Conservation (phyloP, 2,329 filamentous ascomycete genomes). For the Epichloe gansuensis region DNA sequence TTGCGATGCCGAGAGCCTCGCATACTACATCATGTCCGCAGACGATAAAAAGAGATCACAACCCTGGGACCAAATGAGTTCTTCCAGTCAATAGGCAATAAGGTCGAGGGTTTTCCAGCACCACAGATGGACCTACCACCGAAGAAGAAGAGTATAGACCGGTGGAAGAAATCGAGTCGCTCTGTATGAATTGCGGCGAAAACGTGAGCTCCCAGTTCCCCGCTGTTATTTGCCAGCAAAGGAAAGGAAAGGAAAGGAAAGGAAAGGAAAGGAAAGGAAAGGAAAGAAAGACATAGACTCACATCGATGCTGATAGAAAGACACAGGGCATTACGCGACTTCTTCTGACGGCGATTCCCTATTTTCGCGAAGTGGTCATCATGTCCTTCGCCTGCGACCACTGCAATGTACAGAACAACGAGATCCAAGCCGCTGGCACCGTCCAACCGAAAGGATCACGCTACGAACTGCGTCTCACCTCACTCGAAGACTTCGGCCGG, state of each 20-base stretch:
- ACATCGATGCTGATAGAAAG: not conserved
- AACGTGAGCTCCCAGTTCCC: slow-evolving; percentile 42
- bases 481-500: slow-evolving; percentile 62
- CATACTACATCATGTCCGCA: slow-evolving; percentile 26
- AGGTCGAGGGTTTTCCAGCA: slow-evolving; percentile 38
- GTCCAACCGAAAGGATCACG: slow-evolving; percentile 82
- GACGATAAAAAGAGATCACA: slow-evolving; percentile 24
- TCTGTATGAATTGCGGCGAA: slow-evolving; percentile 78
- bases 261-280: not conserved
- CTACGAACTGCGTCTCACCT: slow-evolving; percentile 70
- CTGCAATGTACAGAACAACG: slow-evolving; percentile 82
- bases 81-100: slow-evolving; percentile 51
- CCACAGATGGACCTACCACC: slow-evolving; percentile 21
- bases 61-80: slow-evolving; percentile 36
- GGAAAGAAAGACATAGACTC: no score
- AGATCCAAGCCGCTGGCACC: slow-evolving; percentile 82
- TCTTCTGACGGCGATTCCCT: slow-evolving; percentile 84
- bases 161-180: slow-evolving; percentile 60
- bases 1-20: not conserved
- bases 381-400: slow-evolving; percentile 93
- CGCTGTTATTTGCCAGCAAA: not conserved
- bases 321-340: slow-evolving; percentile 68
- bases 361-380: slow-evolving; percentile 93
- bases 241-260: not conserved
- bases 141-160: slow-evolving; percentile 38